phyloP scores from a whole-genome alignment of 306 rosid genomes.

The Ochetophila trinervis region DNA sequence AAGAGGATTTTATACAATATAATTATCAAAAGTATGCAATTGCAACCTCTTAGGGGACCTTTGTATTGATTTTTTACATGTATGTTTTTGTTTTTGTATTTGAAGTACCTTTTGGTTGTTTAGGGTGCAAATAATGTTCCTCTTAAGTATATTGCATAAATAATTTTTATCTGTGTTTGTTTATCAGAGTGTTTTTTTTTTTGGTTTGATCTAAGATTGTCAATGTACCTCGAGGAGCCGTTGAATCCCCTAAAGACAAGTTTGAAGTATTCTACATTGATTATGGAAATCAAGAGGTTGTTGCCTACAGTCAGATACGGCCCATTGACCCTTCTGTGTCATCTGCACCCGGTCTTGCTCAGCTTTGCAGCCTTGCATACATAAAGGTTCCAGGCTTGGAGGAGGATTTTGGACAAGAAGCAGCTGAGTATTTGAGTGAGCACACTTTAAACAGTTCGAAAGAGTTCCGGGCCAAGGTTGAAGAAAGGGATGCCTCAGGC shows the following conservation, averaged over 20 bases:
- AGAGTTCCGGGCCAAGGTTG: slow-evolving; percentile 85
- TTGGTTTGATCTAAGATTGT: slow-evolving; percentile 55
- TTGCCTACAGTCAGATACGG: slow-evolving; percentile 64
- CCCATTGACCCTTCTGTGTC: slow-evolving; percentile 82
- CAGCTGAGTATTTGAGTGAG: slow-evolving; percentile 78
- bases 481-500: slow-evolving; percentile 80
- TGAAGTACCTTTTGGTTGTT: too few relatives aligned
- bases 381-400: slow-evolving; percentile 78
- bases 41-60: too few relatives aligned
- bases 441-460: slow-evolving; percentile 53
- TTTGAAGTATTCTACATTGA: slow-evolving; percentile 94
- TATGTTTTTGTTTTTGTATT: too few relatives aligned
- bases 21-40: too few relatives aligned
- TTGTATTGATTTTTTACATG: too few relatives aligned
- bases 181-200: slow-evolving; percentile 24
- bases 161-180: neutral
- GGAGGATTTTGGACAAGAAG: slow-evolving; percentile 92
- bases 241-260: slow-evolving; percentile 64
- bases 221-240: slow-evolving; percentile 83
- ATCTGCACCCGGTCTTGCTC: slow-evolving; percentile 84
- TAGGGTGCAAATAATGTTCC: neutral
- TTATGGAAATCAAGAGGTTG: slow-evolving; percentile 90
- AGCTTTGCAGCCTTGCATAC: slow-evolving; percentile 85
- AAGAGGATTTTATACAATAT: too few relatives aligned
- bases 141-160: neutral